Conservation (phyloP, 306 rosid genomes). For the Adenanthera pavonina region DNA sequence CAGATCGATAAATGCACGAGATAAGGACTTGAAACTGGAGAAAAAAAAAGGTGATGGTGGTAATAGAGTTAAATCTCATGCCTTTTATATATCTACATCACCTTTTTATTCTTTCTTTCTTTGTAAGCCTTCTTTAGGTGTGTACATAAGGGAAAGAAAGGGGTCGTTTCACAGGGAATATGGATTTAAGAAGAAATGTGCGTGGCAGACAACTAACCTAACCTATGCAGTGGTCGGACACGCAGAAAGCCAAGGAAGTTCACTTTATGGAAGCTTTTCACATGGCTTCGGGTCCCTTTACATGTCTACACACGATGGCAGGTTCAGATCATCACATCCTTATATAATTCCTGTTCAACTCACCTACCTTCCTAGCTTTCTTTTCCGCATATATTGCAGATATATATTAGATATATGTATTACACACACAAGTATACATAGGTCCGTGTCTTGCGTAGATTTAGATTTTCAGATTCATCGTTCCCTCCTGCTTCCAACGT, state of each 20-base stretch:
- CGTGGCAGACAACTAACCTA: constrained; percentile 54
- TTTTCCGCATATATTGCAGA: neutral
- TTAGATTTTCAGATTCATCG: neutral
- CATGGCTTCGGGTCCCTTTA: constrained; percentile 62
- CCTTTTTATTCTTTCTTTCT: neutral
- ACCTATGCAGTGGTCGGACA: constrained; percentile 2
- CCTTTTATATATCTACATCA: neutral
- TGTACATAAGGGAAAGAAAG: neutral
- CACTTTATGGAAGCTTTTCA: constrained; percentile 34
- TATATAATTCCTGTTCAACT: neutral
- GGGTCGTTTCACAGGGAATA: neutral
- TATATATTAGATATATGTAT: neutral
- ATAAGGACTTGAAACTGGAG: too few relatives aligned
- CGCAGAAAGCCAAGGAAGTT: constrained; percentile 6
- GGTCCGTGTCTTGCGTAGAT: neutral
- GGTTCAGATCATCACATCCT: neutral
- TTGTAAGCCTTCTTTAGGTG: neutral
- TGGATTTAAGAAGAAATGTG: constrained; percentile 17
- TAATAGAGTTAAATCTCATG: neutral
- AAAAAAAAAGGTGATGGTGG: too few relatives aligned
- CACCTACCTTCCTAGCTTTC: neutral
- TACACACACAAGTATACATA: neutral
- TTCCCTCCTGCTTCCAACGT: neutral
- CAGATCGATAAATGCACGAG: too few relatives aligned
- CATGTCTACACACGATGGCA: neutral